Base-by-base conservation (phyloP, 768 basidiomycete genomes). In the Suillus placidus region DNA sequence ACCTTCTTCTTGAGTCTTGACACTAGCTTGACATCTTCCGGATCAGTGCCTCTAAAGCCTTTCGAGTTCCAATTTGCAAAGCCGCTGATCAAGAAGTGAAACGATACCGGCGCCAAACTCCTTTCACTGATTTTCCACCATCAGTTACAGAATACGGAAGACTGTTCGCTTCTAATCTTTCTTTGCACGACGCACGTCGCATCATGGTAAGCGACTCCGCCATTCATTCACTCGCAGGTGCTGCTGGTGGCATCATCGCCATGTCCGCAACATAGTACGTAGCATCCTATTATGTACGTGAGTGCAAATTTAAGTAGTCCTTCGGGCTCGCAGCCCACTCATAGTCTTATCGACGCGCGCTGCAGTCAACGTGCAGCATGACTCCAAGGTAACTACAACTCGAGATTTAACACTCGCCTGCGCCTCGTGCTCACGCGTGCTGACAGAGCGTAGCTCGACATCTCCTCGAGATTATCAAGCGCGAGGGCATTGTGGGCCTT, bases 271-370 rank as follows among this genome's bases (percentile, higher is more conserved):
- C 92, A 62, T 94, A 94, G 95, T 91, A 69, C 77, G 90, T 75
- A 60, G 67, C 40, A 23, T 30, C 52, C 56, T 62, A 8, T 42
- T 32, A 49, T 43, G 43, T 45, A 18, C 13, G 26, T 18, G 16
- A 62, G 23, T 20, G 55, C 18, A 62, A 30, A n/a, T 62, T 62
- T 26, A 14, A n/a, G 3, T 30, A 26, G 16, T 40, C 7, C 20
- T 49, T 0, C 47, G 45, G 38, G 66, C 43, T 20, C 20, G 52
- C 65, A 97, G 95, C 73, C 97, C 97, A 8, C 84, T 99, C 42
- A 88, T 97, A 66, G 92, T 95, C 75, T 79, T 99, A 49, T 96
- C 94, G 9, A 99, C 97, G 2, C 87, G 96, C 58, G 94, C 95
- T 4, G 97, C 96, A 8, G 94, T 99, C 5, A 90, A 94, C 69